A percentile compares a stretch with the other conserved stretches of the same genome.
phyloP scores from a whole-genome alignment of 78 protist genomes.

The Anaeramoeba ignava region DNA sequence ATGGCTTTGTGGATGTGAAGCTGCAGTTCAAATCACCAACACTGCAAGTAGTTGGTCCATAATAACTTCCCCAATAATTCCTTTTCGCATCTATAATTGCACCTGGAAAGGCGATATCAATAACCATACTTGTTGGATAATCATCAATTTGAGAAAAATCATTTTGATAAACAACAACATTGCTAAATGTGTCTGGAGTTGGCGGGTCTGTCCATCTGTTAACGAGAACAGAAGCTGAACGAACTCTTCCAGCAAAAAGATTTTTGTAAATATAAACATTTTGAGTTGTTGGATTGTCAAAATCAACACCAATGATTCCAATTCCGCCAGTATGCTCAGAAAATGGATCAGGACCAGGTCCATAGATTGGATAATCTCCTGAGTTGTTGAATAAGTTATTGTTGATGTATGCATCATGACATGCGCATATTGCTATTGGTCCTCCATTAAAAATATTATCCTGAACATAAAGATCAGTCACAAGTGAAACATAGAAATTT shows the following conservation, averaged over 20 bases:
- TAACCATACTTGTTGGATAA: background rate
- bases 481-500: background rate
- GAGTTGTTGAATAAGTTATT: background rate
- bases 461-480: background rate
- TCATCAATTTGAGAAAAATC: constrained; percentile 1
- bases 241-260: background rate
- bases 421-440: background rate
- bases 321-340: background rate
- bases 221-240: background rate
- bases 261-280: background rate
- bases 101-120: background rate
- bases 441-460: background rate
- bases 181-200: background rate
- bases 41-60: background rate
- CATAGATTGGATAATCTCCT: background rate
- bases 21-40: background rate
- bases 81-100: background rate
- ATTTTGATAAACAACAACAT: background rate
- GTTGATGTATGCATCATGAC: background rate
- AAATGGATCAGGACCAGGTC: background rate
- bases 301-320: background rate
- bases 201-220: background rate
- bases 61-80: background rate
- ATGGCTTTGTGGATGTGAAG: background rate
- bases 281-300: background rate